These are phyloP conservation scores for sweet orange (Citrus sinensis) DNA, from an alignment of 345 rosid genomes.

Conservation along the genomic window DVS_A1.0 CM039169.1:978001-978500, in stretches of 20 bases:
- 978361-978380: slow-evolving; percentile 90
- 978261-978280: too few relatives aligned
- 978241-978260: not conserved
- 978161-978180: too few relatives aligned
- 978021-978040: too few relatives aligned
- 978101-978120: too few relatives aligned
- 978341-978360: slow-evolving; percentile 86
- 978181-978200: not conserved
- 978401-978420: slow-evolving; percentile 85
- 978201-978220: not conserved
- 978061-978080: too few relatives aligned
- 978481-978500: too few relatives aligned
- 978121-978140: too few relatives aligned
- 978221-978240: not conserved
- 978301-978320: slow-evolving; percentile 40
- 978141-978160: too few relatives aligned
- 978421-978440: slow-evolving; percentile 83
- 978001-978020: too few relatives aligned
- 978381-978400: slow-evolving; percentile 72
- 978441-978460: slow-evolving; percentile 20
- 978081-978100: too few relatives aligned
- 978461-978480: too few relatives aligned
- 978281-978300: not conserved
- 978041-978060: too few relatives aligned
- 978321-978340: slow-evolving; percentile 91